Base-by-base conservation (phyloP, 2,329 filamentous ascomycete species). In the Epichloe gansuensis region DNA sequence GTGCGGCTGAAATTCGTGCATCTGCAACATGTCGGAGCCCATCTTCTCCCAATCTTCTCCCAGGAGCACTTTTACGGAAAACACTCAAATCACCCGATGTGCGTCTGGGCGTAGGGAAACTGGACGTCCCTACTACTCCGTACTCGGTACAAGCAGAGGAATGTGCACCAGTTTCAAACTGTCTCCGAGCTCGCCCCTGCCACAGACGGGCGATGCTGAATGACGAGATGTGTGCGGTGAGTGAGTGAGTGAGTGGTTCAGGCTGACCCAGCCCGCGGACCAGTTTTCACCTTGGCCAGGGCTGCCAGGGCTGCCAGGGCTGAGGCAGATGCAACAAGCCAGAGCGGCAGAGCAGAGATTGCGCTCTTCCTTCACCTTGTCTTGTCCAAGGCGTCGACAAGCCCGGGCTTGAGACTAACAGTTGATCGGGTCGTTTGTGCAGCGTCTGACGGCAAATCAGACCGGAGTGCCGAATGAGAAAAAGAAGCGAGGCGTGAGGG, bases 21-120 rank as follows among this genome's bases (percentile, higher is more conserved):
- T 51, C 57, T 66, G 64, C 63, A 64, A 59, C 55, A 54, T 61
- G 55, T 70, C 66, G 60, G 67, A 47, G 40, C 21, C 25, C 49
- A 51, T 51, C 39, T 21, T 53, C 3, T 48, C 40, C 21, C 25
- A 17, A 21, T 51, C 39, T 21, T 53, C 3, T 48, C 40, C 21
- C 25, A 17, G 11, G 15, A 41, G 42, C 42, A 23, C 35, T 38
- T 39, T 21, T 13, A 12, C 36, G 41, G 23, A 17, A 39, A 23
- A 21, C 43, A 31, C 21, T 12, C 31, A 51, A 23, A 41, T 41
- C 8, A 47, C 23, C 50, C n/a, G 27, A n/a, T 39, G 21, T 17
- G 45, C 45, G 25, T 15, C n/a, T 23, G 41, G 23, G 41, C 41
- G 41, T 9, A 5, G 40, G 40, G 17, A 23, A 39, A 39, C 2